Evolutionary conservation across 2,329 filamentous ascomycete species (phyloP).

Genomic region (Xylariaceae sp.): DNA sequence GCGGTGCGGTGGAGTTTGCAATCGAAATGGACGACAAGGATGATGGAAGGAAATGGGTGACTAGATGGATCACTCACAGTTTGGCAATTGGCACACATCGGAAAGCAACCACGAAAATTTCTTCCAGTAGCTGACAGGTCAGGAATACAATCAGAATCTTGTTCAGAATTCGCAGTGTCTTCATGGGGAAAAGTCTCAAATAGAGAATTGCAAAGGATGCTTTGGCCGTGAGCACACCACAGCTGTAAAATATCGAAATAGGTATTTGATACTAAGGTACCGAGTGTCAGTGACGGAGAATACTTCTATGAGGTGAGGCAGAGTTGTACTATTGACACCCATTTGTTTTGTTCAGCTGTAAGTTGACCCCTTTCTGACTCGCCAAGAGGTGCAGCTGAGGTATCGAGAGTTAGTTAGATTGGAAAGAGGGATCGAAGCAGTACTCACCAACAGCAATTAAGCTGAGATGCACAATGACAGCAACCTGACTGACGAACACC

Average conservation of each 20-base stretch:
- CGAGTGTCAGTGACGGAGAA: neutral
- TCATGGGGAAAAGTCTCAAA: constrained; percentile 30
- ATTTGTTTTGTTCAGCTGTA: constrained; percentile 7
- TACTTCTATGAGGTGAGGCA: neutral
- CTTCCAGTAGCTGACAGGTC: constrained; percentile 30
- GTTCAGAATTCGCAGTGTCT: constrained; percentile 26
- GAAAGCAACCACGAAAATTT: constrained; percentile 29
- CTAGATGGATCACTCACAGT: constrained; percentile 28
- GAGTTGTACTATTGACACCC: constrained; percentile 9
- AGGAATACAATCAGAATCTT: constrained; percentile 30
- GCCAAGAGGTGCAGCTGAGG: too few species aligned
- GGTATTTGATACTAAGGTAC: constrained; percentile 16
- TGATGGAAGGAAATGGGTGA: too few species aligned
- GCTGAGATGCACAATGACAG: neutral
- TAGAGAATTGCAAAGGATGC: constrained; percentile 34
- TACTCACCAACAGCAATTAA: too few species aligned
- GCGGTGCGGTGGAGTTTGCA: too few species aligned
- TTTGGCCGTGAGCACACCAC: constrained; percentile 30
- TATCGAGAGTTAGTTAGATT: too few species aligned
- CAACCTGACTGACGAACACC: constrained; percentile 21
- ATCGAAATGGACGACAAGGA: too few species aligned
- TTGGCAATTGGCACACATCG: constrained; percentile 28
- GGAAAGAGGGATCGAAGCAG: too few species aligned
- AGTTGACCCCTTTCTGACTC: neutral
- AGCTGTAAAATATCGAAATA: constrained; percentile 30